Percentiles rank a stretch among this genome's conserved stretches.
phyloP scores from a whole-genome alignment of 208 protist genomes.

The Leishmania lainsoni region DNA sequence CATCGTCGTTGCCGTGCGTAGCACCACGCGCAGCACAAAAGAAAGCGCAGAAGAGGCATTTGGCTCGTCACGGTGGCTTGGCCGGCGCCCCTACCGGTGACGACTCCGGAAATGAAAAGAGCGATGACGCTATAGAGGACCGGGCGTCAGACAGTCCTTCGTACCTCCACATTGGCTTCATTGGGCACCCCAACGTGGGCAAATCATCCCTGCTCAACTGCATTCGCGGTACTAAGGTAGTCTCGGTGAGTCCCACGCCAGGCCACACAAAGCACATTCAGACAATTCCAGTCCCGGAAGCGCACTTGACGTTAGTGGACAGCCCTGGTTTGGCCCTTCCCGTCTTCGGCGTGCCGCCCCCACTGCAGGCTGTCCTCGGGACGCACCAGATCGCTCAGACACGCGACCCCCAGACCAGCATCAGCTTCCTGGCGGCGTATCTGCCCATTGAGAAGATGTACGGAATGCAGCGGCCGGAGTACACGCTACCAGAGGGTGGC shows the following conservation, averaged over 20 bases:
- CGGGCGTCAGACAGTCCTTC: slow-evolving; percentile 28
- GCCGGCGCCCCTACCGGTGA: neutral
- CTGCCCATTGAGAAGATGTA: slow-evolving; percentile 92
- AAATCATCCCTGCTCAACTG: slow-evolving; percentile 97
- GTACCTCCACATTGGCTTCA: slow-evolving; percentile 78
- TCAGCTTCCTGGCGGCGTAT: slow-evolving; percentile 91
- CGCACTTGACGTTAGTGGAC: slow-evolving; percentile 92
- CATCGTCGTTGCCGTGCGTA: slow-evolving; percentile 12
- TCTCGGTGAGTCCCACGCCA: slow-evolving; percentile 92
- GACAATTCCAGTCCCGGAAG: slow-evolving; percentile 91
- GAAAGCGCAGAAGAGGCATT: slow-evolving; percentile 20
- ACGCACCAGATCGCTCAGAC: slow-evolving; percentile 97
- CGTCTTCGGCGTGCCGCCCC: slow-evolving; percentile 67
- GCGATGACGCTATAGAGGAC: slow-evolving; percentile 21
- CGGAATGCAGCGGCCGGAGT: slow-evolving; percentile 74
- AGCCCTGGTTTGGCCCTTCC: slow-evolving; percentile 96
- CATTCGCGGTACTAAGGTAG: slow-evolving; percentile 95
- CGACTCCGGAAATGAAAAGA: slow-evolving; percentile 15
- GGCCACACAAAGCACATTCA: slow-evolving; percentile 98
- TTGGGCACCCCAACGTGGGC: slow-evolving; percentile 95
- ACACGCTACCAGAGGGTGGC: slow-evolving; percentile 38
- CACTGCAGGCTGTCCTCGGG: slow-evolving; percentile 94
- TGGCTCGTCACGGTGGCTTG: slow-evolving; percentile 3
- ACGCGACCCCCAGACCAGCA: slow-evolving; percentile 93
- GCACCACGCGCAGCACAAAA: slow-evolving; percentile 15